Percentiles rank a stretch among this genome's conserved stretches.
Conservation (phyloP, 441 rosid genomes). For the Eruca vesicaria region DNA sequence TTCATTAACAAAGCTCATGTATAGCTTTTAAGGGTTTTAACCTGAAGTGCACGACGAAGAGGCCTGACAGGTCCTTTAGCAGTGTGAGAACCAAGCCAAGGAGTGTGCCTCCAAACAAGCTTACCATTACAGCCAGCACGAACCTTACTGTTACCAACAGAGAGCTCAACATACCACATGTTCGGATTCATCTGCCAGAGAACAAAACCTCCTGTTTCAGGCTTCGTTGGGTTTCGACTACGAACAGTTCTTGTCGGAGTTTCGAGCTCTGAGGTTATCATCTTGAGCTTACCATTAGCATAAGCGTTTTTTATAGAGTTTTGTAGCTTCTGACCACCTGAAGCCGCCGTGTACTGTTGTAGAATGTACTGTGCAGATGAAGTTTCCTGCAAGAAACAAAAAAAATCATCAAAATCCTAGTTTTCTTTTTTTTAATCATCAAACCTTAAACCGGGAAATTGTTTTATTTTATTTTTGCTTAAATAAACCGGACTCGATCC, state of each 20-base stretch:
- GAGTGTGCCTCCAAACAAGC: slow-evolving; percentile 94
- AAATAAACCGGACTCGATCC: background rate
- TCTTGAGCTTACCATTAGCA: slow-evolving; percentile 82
- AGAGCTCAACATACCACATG: slow-evolving; percentile 96
- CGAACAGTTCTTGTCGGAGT: slow-evolving; percentile 68
- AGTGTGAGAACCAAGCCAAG: slow-evolving; percentile 91
- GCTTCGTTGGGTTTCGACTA: slow-evolving; percentile 46
- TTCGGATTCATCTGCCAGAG: slow-evolving; percentile 99
- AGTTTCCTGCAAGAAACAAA: slow-evolving; percentile 55
- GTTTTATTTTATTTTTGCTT: too few relatives aligned
- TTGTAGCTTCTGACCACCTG: slow-evolving; percentile 77
- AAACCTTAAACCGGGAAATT: background rate
- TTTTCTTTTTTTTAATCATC: too few relatives aligned
- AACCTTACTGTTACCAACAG: slow-evolving; percentile 83
- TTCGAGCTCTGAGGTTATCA: slow-evolving; percentile 80
- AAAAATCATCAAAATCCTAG: too few relatives aligned
- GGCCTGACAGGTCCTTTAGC: slow-evolving; percentile 97
- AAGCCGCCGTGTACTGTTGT: slow-evolving; percentile 93
- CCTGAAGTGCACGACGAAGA: slow-evolving; percentile 97
- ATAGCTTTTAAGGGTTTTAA: slow-evolving; percentile 3
- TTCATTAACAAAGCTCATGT: background rate
- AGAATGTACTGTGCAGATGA: slow-evolving; percentile 90
- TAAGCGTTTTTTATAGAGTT: slow-evolving; percentile 73
- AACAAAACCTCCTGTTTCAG: slow-evolving; percentile 85
- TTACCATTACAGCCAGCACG: slow-evolving; percentile 97